Conservation (phyloP, 768 basidiomycete species). For the Leccinum obscurum region DNA sequence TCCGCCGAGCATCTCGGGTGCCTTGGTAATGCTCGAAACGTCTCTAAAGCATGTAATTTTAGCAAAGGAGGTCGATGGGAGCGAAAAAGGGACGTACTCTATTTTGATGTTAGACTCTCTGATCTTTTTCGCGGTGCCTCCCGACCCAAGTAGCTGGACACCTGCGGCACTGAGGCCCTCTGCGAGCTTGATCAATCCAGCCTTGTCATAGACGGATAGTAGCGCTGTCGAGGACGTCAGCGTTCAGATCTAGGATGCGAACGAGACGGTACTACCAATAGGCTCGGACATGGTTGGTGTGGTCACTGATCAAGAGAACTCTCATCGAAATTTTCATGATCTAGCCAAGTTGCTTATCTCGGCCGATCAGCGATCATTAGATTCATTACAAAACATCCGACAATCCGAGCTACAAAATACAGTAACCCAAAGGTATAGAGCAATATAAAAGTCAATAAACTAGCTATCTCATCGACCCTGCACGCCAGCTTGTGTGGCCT, state of each 20-base stretch:
- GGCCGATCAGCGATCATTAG: conserved; percentile 13
- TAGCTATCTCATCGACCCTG: conserved; percentile 33
- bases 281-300: conserved; percentile 27
- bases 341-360: conserved; percentile 16
- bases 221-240: conserved; percentile 54
- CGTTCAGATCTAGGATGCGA: background rate
- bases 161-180: conserved; percentile 78
- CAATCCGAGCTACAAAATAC: conserved; percentile 4
- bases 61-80: conserved; percentile 9
- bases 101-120: conserved; percentile 90
- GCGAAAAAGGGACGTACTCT: conserved; percentile 61
- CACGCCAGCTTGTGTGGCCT: conserved; percentile 33
- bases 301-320: conserved; percentile 9
- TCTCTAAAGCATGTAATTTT: conserved; percentile 54
- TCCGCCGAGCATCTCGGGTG: conserved; percentile 98
- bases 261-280: conserved; percentile 24
- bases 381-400: conserved; percentile 8
- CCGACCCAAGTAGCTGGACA: conserved; percentile 88
- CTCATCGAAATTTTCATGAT: background rate
- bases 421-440: conserved; percentile 15
- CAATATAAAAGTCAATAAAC: conserved; percentile 7
- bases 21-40: conserved; percentile 96
- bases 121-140: conserved; percentile 97
- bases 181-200: conserved; percentile 85
- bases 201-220: conserved; percentile 96